Conservation (phyloP, 2,329 filamentous ascomycete genomes). For the Phaeosphaeria sp. region DNA sequence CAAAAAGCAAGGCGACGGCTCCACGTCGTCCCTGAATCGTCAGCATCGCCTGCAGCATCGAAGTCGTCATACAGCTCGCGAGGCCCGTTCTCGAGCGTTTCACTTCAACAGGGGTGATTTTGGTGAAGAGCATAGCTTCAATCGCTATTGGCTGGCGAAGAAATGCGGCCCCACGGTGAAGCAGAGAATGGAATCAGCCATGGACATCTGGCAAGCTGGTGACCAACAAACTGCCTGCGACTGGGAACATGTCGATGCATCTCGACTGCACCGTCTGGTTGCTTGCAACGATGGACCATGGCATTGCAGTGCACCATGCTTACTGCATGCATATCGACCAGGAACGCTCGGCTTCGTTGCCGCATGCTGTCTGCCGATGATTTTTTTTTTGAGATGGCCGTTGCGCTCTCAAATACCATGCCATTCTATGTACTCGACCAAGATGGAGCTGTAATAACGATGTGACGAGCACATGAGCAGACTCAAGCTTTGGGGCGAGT, state of each 20-base stretch:
- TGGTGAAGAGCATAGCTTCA: constrained; percentile 7
- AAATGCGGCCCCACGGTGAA: constrained; percentile 19
- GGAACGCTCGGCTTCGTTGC: constrained; percentile 18
- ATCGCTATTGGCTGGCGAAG: constrained; percentile 26
- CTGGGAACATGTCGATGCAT: constrained; percentile 34
- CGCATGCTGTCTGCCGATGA: constrained; percentile 1
- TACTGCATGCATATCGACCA: constrained; percentile 16
- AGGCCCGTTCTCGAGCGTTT: constrained; percentile 24
- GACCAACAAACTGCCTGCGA: constrained; percentile 38
- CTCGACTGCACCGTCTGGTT: constrained; percentile 14
- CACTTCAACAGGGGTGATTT: constrained; percentile 13
- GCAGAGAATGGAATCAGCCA: constrained; percentile 29
- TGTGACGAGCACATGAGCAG: neutral
- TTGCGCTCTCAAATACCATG: no score
- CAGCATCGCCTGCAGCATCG: constrained; percentile 14
- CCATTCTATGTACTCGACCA: no score
- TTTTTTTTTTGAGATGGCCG: no score
- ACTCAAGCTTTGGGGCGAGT: neutral
- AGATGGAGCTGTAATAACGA: neutral
- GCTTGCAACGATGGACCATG: constrained; percentile 20
- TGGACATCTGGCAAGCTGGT: constrained; percentile 38
- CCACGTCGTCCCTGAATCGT: constrained; percentile 10
- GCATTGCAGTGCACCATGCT: neutral
- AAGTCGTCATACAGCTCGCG: constrained; percentile 19
- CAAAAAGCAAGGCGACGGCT: constrained; percentile 13